Evolutionary conservation across 768 basidiomycete genomes (phyloP), one percentile per base, ranked within the genome.

Genomic region (Fomitopsis serialis): DNA sequence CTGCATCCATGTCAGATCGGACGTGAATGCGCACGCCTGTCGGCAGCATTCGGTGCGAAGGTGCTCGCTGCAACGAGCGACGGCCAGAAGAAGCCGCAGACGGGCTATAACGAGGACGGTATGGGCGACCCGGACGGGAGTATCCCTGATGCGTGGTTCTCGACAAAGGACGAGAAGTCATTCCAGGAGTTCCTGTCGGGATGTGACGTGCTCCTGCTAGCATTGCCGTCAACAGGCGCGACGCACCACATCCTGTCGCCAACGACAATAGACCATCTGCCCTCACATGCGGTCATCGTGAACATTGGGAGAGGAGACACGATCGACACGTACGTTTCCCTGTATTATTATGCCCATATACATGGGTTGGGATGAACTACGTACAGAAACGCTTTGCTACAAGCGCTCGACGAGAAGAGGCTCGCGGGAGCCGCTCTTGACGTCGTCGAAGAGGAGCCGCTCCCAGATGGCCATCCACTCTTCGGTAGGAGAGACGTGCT

Each of bases 401-500:
- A 21, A 4, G 53, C 50, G 8, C 53, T 58, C 8, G 57, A 58
- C 50, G 25, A 48, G 19, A 53, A 53, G n/a, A 48, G 15, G 42
- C 48, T 58, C 45, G 57, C 49, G 2, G 53, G 57, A 3, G 57
- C 57, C 17, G 53, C 57, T 22, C 49, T 54, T 11, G 57, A 58
- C 49, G 53, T 32, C 29, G 29, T 32, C 51, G 24, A 49, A 35
- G 2, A 53, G 52, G 57, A 58, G 53, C 57, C 57, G 1, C 49
- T 58, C 19, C 57, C 57, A 1, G 53, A 10, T 2, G 53, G 57
- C 1, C 57, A 58, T 36, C 13, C 57, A 44, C 49, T 58, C 21
- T 58, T 29, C 42, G 57, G 57, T 4, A 29, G 57, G 42, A 45
- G 35, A 47, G 52, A 58, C 32, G 57, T 58, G 19, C 50, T 58